A percentile compares a stretch with the other conserved stretches of the same genome.
Evolutionary conservation across 495 filamentous ascomycete species (phyloP).

Genomic region (Collariella sp.): DNA sequence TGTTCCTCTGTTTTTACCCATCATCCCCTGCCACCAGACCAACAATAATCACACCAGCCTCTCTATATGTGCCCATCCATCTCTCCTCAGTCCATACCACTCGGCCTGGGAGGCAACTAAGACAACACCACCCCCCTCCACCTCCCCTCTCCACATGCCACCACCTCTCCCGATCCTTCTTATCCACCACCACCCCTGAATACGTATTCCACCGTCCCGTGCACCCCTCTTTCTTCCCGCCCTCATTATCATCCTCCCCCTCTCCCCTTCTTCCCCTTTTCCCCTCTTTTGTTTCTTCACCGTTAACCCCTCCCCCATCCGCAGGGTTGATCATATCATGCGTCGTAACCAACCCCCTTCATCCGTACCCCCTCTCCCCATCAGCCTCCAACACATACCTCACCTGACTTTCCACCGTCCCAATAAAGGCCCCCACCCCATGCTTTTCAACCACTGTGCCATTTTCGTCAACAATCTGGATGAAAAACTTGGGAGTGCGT

Average conservation of each 20-base stretch:
- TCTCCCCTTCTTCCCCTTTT: constrained; percentile 14
- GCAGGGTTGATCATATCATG: constrained; percentile 40
- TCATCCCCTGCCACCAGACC: no score
- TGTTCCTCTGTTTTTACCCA: no score
- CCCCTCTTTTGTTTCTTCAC: constrained; percentile 1
- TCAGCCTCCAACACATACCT: constrained; percentile 53
- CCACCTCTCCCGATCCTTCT: constrained; percentile 43
- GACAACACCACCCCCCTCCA: constrained; percentile 34
- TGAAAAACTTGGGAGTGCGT: constrained; percentile 40
- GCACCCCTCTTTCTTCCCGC: constrained; percentile 38
- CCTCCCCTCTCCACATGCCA: constrained; percentile 42
- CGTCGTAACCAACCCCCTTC: constrained; percentile 48
- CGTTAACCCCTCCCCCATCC: constrained; percentile 33
- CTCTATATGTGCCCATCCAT: no score
- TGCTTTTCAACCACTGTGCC: constrained; percentile 36
- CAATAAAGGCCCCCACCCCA: constrained; percentile 50
- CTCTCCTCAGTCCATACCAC: background rate
- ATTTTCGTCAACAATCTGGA: constrained; percentile 48
- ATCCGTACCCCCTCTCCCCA: constrained; percentile 38
- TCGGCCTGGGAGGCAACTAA: no score
- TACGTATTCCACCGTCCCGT: constrained; percentile 48
- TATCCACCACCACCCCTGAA: constrained; percentile 28
- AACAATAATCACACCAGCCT: no score
- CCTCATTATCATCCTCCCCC: constrained; percentile 21
- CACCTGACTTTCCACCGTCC: constrained; percentile 46